Evolutionary conservation across 371 early-diverging fungal genomes (phyloP).

Genomic region (Mortierella sp.): DNA sequence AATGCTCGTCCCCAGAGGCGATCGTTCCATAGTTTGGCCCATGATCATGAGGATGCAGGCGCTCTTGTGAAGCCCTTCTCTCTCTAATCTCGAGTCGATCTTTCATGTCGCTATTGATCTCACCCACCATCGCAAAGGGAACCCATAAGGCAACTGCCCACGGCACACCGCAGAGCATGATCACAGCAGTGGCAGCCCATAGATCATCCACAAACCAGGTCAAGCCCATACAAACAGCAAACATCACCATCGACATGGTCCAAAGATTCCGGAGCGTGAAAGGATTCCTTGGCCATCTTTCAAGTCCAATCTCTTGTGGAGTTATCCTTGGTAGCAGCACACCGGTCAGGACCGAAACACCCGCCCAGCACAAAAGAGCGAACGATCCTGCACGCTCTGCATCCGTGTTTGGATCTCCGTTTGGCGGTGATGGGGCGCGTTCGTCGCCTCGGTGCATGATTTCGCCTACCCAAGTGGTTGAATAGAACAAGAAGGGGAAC

Average conservation of each 20-base stretch:
- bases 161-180: slow-evolving; percentile 75
- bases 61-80: neutral
- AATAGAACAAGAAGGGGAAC: slow-evolving; percentile 79
- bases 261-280: slow-evolving; percentile 67
- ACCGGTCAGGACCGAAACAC: slow-evolving; percentile 71
- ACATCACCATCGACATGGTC: slow-evolving; percentile 66
- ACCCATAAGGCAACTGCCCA: slow-evolving; percentile 86
- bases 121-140: slow-evolving; percentile 83
- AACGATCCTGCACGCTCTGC: slow-evolving; percentile 78
- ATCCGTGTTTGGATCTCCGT: slow-evolving; percentile 55
- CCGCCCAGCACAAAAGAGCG: slow-evolving; percentile 74
- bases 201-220: slow-evolving; percentile 68
- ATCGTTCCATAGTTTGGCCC: neutral
- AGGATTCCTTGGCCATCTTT: slow-evolving; percentile 40
- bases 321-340: slow-evolving; percentile 66
- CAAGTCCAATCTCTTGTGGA: slow-evolving; percentile 41
- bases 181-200: slow-evolving; percentile 63
- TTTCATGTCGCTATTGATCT: slow-evolving; percentile 63
- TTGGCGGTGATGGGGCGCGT: slow-evolving; percentile 19
- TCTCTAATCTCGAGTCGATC: slow-evolving; percentile 19
- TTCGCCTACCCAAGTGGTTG: slow-evolving; percentile 71
- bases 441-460: slow-evolving; percentile 61
- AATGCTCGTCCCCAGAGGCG: neutral
- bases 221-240: slow-evolving; percentile 64
- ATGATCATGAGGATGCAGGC: neutral